Base-by-base conservation (phyloP, 2,329 filamentous ascomycete genomes). In the Diaporthe sp. region DNA sequence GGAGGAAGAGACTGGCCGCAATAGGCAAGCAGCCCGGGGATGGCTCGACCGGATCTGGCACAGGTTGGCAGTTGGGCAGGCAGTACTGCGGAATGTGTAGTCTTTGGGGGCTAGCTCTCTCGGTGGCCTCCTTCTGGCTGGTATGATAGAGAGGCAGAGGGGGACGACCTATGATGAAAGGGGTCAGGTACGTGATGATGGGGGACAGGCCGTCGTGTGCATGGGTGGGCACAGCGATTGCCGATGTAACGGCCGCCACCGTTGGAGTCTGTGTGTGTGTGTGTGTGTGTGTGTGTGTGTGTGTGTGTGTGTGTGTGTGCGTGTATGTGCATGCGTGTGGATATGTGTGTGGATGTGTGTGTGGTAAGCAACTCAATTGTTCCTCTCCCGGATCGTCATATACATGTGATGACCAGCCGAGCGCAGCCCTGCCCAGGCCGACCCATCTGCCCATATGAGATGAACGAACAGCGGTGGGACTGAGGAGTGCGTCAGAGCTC, bases 171-270 rank as follows among this genome's bases (percentile, higher is more conserved):
- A n/a, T n/a, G n/a, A n/a, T n/a, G n/a, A n/a, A n/a, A n/a, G n/a
- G n/a, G n/a, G n/a, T n/a, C n/a, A n/a, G n/a, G n/a, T n/a, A n/a
- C n/a, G 10, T 66, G 40, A 35, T 38, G 30, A 25, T 35, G 25
- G 8, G 22, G 30, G 35, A 38, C 35, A 38, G 35, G 35, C 35
- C 22, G 8, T 50, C 22, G 42, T n/a, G 33, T 19, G 13, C 13
- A 13, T 33, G 33, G 22, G 33, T 5, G 30, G 47, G 22, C 30
- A 40, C 33, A 33, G 35, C 45, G 15, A 30, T n/a, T 38, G 33
- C 13, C 64, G 33, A 68, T 68, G 64, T 68, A 68, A 68, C 45
- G 47, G 64, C 64, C 64, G 64, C 64, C 47, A 68, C 64, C 45
- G 38, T 15, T 38, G 33, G 55, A 17, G 55, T 35, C 33, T 30